Evolutionary conservation across 2,329 filamentous ascomycete species (phyloP).

Genomic region (Verticillium zaregamsianum): DNA sequence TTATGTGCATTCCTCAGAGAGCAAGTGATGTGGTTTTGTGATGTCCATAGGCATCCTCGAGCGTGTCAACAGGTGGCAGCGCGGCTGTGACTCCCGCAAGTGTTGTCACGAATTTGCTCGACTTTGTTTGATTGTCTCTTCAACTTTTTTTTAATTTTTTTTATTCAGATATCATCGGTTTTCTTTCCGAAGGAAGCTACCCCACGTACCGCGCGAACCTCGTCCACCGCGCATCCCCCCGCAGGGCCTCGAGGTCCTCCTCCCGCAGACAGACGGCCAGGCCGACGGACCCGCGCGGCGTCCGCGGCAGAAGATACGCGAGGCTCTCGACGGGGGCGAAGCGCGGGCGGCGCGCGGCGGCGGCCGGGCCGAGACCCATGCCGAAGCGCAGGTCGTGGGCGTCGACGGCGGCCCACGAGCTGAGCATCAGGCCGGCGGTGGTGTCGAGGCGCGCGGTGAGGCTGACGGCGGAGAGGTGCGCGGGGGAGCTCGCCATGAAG

Average conservation of each 20-base stretch:
- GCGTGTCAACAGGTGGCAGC: too few relatives aligned
- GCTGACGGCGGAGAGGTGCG: slow-evolving; percentile 29
- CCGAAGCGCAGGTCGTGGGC: slow-evolving; percentile 43
- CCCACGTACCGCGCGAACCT: slow-evolving; percentile 30
- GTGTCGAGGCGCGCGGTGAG: slow-evolving; percentile 30
- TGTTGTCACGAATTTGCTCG: too few relatives aligned
- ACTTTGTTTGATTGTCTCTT: too few relatives aligned
- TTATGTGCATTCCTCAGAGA: background rate
- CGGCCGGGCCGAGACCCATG: slow-evolving; percentile 38
- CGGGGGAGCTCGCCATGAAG: slow-evolving; percentile 20
- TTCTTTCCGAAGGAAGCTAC: too few relatives aligned
- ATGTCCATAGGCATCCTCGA: too few relatives aligned
- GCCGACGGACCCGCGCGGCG: slow-evolving; percentile 35
- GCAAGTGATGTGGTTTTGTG: background rate
- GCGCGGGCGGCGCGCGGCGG: slow-evolving; percentile 40
- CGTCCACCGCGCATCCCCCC: slow-evolving; percentile 34
- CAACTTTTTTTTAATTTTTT: too few relatives aligned
- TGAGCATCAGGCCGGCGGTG: slow-evolving; percentile 43
- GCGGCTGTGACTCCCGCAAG: too few relatives aligned
- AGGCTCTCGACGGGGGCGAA: slow-evolving; percentile 43
- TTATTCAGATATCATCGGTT: too few relatives aligned
- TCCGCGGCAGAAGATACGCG: slow-evolving; percentile 45
- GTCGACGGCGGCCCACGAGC: slow-evolving; percentile 48
- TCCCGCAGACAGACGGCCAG: slow-evolving; percentile 40
- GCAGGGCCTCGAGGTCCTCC: slow-evolving; percentile 42